A percentile compares a stretch with the other conserved stretches of the same genome.
These are phyloP conservation scores for Oryza officinalis DNA, from an alignment of 176 grass and related monocot genomes.

Conservation along the genomic window DNA sequence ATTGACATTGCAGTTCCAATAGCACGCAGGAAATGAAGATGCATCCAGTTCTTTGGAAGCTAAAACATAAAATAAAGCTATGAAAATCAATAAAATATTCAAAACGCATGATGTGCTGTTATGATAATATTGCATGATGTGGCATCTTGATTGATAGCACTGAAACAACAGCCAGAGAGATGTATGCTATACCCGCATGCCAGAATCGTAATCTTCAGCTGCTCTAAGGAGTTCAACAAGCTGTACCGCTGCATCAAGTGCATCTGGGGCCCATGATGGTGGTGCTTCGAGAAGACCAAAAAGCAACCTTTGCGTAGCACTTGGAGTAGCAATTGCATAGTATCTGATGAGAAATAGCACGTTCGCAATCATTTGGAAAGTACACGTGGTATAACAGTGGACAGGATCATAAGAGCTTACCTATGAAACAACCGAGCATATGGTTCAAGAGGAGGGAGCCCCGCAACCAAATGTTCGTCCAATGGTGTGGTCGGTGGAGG, in stretches of 20 bases:
- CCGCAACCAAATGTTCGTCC: slow-evolving; percentile 96
- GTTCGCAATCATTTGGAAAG: slow-evolving; percentile 22
- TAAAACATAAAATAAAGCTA: slow-evolving; percentile 43
- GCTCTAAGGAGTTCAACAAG: slow-evolving; percentile 99
- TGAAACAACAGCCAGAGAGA: slow-evolving; percentile 1
- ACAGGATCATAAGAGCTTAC: slow-evolving; percentile 39
- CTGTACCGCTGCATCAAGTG: slow-evolving; percentile 98
- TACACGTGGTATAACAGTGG: neutral
- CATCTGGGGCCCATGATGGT: slow-evolving; percentile 99
- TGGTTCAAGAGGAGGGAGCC: slow-evolving; percentile 89
- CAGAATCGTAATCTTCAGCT: slow-evolving; percentile 91
- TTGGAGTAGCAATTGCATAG: slow-evolving; percentile 98
- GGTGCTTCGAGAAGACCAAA: slow-evolving; percentile 98
- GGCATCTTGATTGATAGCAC: slow-evolving; percentile 18
- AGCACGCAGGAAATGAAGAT: slow-evolving; percentile 94
- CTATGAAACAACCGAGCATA: slow-evolving; percentile 97
- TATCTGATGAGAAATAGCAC: slow-evolving; percentile 60
- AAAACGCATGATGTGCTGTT: slow-evolving; percentile 2
- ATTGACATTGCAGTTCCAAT: slow-evolving; percentile 99
- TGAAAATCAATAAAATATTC: slow-evolving; percentile 16
- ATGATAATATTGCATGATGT: slow-evolving; percentile 12
- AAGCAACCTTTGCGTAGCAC: slow-evolving; percentile 90
- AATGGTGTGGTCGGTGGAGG: slow-evolving; percentile 91
- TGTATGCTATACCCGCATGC: slow-evolving; percentile 74
- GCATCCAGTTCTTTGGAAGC: slow-evolving; percentile 98